Percentiles rank a stretch among this genome's conserved stretches.
Evolutionary conservation across 2,329 filamentous ascomycete genomes (phyloP).

Genomic region (Paracoccidioides brasiliensis): DNA sequence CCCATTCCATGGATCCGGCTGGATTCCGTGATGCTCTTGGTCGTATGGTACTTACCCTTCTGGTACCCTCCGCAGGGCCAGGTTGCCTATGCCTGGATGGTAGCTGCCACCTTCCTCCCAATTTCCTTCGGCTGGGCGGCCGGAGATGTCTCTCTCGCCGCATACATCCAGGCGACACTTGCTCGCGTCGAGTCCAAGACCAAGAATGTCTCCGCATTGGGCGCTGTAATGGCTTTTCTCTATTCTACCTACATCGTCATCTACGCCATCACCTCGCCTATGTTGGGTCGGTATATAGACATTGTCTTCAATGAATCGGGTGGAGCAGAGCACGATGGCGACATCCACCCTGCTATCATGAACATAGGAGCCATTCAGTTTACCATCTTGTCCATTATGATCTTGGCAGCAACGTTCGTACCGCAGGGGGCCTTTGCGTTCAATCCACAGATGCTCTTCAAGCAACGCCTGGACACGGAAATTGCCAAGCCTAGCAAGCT

Average conservation of each 20-base stretch:
- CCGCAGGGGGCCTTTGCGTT: constrained; percentile 33
- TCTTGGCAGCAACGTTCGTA: constrained; percentile 35
- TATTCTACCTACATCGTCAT: constrained; percentile 39
- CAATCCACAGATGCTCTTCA: constrained; percentile 24
- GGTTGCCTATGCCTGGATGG: constrained; percentile 35
- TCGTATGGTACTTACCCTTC: constrained; percentile 38
- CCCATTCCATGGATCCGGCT: constrained; percentile 40
- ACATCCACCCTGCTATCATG: constrained; percentile 30
- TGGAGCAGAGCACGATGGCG: constrained; percentile 15
- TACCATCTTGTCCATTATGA: constrained; percentile 30
- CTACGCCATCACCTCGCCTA: constrained; percentile 33
- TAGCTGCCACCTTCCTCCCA: constrained; percentile 35
- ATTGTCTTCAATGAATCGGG: constrained; percentile 24
- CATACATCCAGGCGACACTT: constrained; percentile 40
- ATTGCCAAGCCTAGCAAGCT: constrained; percentile 2
- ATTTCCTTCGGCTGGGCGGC: constrained; percentile 40
- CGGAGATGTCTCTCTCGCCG: constrained; percentile 38
- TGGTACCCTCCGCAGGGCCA: constrained; percentile 31
- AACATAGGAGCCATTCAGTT: constrained; percentile 38
- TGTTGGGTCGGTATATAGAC: constrained; percentile 37
- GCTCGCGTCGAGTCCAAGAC: constrained; percentile 33
- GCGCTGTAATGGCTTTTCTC: constrained; percentile 40
- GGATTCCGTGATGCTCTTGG: constrained; percentile 34
- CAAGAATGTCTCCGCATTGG: constrained; percentile 36
- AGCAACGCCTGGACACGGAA: constrained; percentile 11